phyloP scores from a whole-genome alignment of 1,139 yeast species.

The Chernovozyma aurita region DNA sequence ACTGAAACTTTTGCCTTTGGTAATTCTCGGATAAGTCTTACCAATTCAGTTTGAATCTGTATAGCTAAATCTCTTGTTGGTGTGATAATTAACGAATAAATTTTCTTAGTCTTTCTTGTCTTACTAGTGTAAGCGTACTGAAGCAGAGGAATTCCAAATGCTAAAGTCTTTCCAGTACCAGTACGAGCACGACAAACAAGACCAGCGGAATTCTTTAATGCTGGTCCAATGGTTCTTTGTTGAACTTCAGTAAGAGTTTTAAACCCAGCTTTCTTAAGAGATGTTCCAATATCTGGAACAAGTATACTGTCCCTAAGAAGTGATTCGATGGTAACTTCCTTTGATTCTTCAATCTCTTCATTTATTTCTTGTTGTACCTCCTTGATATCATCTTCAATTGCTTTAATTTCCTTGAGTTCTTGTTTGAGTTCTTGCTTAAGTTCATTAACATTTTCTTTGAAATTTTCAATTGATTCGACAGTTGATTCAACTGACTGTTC shows the following conservation, averaged over 20 bases:
- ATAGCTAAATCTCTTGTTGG: slow-evolving; percentile 93
- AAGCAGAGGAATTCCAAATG: slow-evolving; percentile 77
- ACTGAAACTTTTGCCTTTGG: slow-evolving; percentile 16
- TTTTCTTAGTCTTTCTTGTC: slow-evolving; percentile 28
- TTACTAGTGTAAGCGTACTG: slow-evolving; percentile 31
- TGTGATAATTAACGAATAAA: slow-evolving; percentile 66
- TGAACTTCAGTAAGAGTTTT: slow-evolving; percentile 73
- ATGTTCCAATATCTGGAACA: slow-evolving; percentile 15
- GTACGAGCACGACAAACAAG: slow-evolving; percentile 88
- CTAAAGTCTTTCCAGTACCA: slow-evolving; percentile 93
- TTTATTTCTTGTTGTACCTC: neutral
- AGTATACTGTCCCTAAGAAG: slow-evolving; percentile 7
- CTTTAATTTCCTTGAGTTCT: neutral
- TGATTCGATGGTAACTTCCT: slow-evolving; percentile 1
- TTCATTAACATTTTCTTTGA: neutral
- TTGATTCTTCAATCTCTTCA: neutral
- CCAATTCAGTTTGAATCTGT: slow-evolving; percentile 71
- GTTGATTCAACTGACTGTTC: neutral
- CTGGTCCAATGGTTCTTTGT: slow-evolving; percentile 64
- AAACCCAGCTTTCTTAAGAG: slow-evolving; percentile 41
- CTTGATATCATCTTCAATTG: neutral
- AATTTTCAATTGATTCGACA: neutral
- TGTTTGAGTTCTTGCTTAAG: neutral
- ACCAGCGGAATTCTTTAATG: slow-evolving; percentile 53
- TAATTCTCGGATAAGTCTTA: slow-evolving; percentile 31